A percentile compares a stretch with the other conserved stretches of the same genome.
Evolutionary conservation across 2,329 filamentous ascomycete genomes (phyloP).

Genomic region (Pseudofabraea citricarpa): DNA sequence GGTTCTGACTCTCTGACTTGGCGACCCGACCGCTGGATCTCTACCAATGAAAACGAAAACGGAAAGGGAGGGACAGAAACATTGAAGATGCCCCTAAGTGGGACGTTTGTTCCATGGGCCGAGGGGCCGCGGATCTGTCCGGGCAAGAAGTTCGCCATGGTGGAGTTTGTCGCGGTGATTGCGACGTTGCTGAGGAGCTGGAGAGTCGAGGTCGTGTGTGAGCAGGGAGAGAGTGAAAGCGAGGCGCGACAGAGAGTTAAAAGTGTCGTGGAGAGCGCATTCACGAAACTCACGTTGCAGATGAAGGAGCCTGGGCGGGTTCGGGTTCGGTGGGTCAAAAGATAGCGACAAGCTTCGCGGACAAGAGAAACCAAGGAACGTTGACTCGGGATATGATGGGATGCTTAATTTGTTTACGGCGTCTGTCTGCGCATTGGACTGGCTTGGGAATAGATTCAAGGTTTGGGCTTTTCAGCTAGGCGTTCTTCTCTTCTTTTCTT

Average conservation of each 20-base stretch:
- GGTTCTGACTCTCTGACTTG: slow-evolving; percentile 10
- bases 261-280: background rate
- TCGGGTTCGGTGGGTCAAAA: background rate
- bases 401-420: no score
- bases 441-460: no score
- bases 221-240: background rate
- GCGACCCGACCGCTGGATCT: slow-evolving; percentile 14
- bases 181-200: background rate
- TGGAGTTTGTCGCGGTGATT: slow-evolving; percentile 19
- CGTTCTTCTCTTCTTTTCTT: no score
- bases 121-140: slow-evolving; percentile 14
- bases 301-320: background rate
- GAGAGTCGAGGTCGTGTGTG: background rate
- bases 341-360: no score
- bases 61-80: no score
- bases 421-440: no score
- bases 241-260: background rate
- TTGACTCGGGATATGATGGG: no score
- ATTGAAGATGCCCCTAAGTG: slow-evolving; percentile 2
- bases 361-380: no score
- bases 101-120: slow-evolving; percentile 13
- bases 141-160: slow-evolving; percentile 16
- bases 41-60: slow-evolving; percentile 1
- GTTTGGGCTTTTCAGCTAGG: no score
- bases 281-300: background rate